phyloP scores from a whole-genome alignment of 176 grass and related monocot species.

The Zizania latifolia region DNA sequence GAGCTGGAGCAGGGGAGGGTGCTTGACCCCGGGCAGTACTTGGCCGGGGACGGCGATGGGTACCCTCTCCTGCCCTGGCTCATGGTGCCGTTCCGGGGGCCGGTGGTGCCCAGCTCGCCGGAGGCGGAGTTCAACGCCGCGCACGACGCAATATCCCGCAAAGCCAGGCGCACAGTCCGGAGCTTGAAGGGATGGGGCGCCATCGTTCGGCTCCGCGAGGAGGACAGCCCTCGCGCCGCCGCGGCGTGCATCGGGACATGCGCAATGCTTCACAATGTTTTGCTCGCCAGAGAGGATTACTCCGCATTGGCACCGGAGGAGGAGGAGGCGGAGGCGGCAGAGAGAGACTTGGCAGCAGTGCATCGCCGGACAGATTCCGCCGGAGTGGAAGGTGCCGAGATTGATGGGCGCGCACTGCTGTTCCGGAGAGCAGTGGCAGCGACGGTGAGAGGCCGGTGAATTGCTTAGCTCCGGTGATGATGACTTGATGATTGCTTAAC shows the following conservation, averaged over 20 bases:
- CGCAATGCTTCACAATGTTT: slow-evolving; percentile 78
- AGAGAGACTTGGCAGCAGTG: background rate
- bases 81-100: slow-evolving; percentile 50
- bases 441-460: background rate
- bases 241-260: slow-evolving; percentile 66
- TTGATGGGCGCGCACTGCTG: slow-evolving; percentile 36
- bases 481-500: background rate
- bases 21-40: slow-evolving; percentile 45
- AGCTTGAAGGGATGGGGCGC: slow-evolving; percentile 75
- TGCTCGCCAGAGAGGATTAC: slow-evolving; percentile 69
- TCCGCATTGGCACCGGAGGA: slow-evolving; percentile 51
- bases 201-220: slow-evolving; percentile 42
- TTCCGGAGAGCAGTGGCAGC: slow-evolving; percentile 38
- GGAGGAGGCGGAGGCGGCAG: background rate
- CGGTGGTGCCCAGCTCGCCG: slow-evolving; percentile 12
- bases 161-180: slow-evolving; percentile 33
- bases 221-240: slow-evolving; percentile 47
- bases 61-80: slow-evolving; percentile 73
- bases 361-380: slow-evolving; percentile 1
- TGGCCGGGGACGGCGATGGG: slow-evolving; percentile 34
- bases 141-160: slow-evolving; percentile 47
- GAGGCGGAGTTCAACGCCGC: slow-evolving; percentile 51
- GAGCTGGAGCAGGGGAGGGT: slow-evolving; percentile 50
- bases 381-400: slow-evolving; percentile 17
- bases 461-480: slow-evolving; percentile 14